phyloP scores from a whole-genome alignment of 768 basidiomycete species.

The Boletus rufocinnamomeus region DNA sequence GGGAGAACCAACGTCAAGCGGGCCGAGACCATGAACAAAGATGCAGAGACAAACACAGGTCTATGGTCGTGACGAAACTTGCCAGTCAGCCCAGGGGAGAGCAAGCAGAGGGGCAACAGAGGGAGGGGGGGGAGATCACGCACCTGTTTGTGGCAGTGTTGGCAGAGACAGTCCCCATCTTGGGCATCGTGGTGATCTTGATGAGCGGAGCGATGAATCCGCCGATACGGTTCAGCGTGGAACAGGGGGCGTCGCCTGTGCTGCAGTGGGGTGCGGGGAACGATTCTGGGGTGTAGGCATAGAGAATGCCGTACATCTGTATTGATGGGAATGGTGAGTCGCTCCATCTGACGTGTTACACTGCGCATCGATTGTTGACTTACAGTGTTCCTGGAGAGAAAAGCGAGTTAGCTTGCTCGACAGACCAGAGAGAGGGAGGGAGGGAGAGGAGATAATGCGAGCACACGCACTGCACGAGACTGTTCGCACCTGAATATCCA shows the following conservation, averaged over 20 bases:
- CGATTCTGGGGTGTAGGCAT: slow-evolving; percentile 60
- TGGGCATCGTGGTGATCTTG: slow-evolving; percentile 46
- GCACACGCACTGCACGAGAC: slow-evolving; percentile 42
- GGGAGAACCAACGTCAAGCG: slow-evolving; percentile 45
- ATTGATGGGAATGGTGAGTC: neutral
- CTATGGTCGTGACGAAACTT: slow-evolving; percentile 12
- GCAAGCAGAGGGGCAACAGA: too few species aligned
- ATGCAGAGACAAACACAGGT: slow-evolving; percentile 49
- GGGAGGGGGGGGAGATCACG: neutral
- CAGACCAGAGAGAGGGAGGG: too few species aligned
- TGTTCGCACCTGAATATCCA: slow-evolving; percentile 47
- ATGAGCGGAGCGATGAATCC: slow-evolving; percentile 52
- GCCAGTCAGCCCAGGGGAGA: neutral
- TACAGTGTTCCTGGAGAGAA: slow-evolving; percentile 37
- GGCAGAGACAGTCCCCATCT: slow-evolving; percentile 31
- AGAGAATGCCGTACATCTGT: slow-evolving; percentile 54
- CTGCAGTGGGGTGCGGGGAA: slow-evolving; percentile 60
- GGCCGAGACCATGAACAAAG: slow-evolving; percentile 46
- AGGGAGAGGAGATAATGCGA: too few species aligned
- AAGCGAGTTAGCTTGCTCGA: neutral
- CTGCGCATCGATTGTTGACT: slow-evolving; percentile 1
- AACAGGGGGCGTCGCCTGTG: slow-evolving; percentile 52
- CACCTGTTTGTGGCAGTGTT: slow-evolving; percentile 42
- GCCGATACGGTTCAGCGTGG: slow-evolving; percentile 49
- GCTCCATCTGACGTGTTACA: neutral